A percentile compares a stretch with the other conserved stretches of the same genome.
Conservation (phyloP, 1,139 yeast genomes). For the Spathaspora sp. region DNA sequence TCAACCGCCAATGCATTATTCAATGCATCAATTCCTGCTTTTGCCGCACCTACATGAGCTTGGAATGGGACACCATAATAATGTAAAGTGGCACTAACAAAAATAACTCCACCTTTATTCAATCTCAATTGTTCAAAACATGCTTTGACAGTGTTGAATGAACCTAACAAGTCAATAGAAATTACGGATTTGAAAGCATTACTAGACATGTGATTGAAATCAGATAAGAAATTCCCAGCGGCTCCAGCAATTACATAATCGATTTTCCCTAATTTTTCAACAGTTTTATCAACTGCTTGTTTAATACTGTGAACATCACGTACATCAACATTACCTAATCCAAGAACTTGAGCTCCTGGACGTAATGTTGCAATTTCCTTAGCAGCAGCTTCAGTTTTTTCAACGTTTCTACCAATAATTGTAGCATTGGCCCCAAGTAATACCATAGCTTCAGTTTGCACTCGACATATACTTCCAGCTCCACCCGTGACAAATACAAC, state of each 20-base stretch:
- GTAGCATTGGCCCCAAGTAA: slow-evolving; percentile 86
- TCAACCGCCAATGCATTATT: slow-evolving; percentile 86
- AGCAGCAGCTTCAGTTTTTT: slow-evolving; percentile 69
- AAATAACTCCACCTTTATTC: slow-evolving; percentile 72
- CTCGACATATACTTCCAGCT: slow-evolving; percentile 91
- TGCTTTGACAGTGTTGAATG: slow-evolving; percentile 88
- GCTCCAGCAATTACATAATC: slow-evolving; percentile 95
- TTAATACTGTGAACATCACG: slow-evolving; percentile 61
- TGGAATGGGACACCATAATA: slow-evolving; percentile 91
- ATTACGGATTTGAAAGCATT: slow-evolving; percentile 90
- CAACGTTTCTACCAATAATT: slow-evolving; percentile 74
- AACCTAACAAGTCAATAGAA: slow-evolving; percentile 83
- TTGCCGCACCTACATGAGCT: slow-evolving; percentile 89
- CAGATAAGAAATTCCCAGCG: slow-evolving; percentile 89
- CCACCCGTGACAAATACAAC: slow-evolving; percentile 95
- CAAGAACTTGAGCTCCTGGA: slow-evolving; percentile 66
- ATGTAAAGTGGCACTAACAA: slow-evolving; percentile 90
- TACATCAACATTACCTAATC: slow-evolving; percentile 76
- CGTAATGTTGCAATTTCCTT: slow-evolving; percentile 59
- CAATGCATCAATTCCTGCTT: slow-evolving; percentile 91
- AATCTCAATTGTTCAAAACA: slow-evolving; percentile 63
- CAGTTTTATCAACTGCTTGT: slow-evolving; percentile 65
- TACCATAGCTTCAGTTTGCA: slow-evolving; percentile 84
- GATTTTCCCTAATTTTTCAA: slow-evolving; percentile 65
- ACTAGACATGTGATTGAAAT: slow-evolving; percentile 73